Percentiles rank a stretch among this genome's conserved stretches.
These are phyloP conservation scores for Ambrosia artemisiifolia DNA, from an alignment of 129 eudicot genomes.

Conservation along the genomic window DNA sequence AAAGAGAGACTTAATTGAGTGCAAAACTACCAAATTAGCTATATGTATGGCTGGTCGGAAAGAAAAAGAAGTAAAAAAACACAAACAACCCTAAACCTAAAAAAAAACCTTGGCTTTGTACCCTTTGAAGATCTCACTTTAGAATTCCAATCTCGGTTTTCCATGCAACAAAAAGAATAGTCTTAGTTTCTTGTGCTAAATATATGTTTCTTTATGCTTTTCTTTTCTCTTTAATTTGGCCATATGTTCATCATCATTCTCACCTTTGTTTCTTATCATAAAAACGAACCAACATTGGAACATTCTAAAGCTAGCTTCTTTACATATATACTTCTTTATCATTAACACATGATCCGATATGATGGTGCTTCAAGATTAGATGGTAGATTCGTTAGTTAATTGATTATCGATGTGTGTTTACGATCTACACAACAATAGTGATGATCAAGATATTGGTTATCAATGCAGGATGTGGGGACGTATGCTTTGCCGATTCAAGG, in stretches of 20 bases:
- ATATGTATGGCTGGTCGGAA: constrained; percentile 49
- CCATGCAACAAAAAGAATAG: constrained; percentile 62
- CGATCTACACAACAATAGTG: background rate
- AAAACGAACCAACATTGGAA: constrained; percentile 32
- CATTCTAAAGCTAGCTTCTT: constrained; percentile 49
- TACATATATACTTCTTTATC: constrained; percentile 37
- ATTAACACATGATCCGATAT: constrained; percentile 17
- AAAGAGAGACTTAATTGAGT: constrained; percentile 45
- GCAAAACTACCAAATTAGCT: constrained; percentile 47
- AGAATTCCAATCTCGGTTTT: constrained; percentile 76
- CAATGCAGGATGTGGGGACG: background rate
- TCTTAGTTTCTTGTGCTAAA: constrained; percentile 39
- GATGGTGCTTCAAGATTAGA: constrained; percentile 29
- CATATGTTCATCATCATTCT: constrained; percentile 30
- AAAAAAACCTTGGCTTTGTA: constrained; percentile 60
- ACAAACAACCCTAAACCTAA: constrained; percentile 31
- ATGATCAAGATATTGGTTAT: background rate
- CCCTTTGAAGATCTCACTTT: constrained; percentile 71
- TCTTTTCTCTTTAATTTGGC: constrained; percentile 42
- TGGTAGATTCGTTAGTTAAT: constrained; percentile 10
- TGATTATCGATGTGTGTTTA: background rate
- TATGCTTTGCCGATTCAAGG: constrained; percentile 7
- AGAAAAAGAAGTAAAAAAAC: constrained; percentile 37
- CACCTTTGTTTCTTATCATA: constrained; percentile 30
- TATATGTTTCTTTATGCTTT: constrained; percentile 58